Conservation (phyloP, 2,329 filamentous ascomycete species). For the Verticillium nubilum region DNA sequence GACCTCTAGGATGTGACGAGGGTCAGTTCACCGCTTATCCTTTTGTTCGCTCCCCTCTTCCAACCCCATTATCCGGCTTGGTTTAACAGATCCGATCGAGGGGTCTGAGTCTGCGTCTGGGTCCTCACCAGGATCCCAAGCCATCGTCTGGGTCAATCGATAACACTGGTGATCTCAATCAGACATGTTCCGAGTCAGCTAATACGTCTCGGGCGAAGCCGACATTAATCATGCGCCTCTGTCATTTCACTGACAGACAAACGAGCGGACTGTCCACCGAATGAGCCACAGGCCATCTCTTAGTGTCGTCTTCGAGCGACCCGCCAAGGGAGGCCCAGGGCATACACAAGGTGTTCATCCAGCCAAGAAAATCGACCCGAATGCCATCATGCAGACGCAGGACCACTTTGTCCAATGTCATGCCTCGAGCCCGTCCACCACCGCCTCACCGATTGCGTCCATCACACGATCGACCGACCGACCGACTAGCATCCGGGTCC, state of each 20-base stretch:
- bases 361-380: not conserved
- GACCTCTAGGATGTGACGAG: not conserved
- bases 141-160: not conserved
- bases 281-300: not conserved
- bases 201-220: not conserved
- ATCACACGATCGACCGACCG: not conserved
- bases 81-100: not conserved
- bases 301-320: not conserved
- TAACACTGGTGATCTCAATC: not conserved
- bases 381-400: not conserved
- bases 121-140: not conserved
- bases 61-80: not conserved
- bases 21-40: not conserved
- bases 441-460: not conserved
- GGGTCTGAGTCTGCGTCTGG: not conserved
- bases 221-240: not conserved
- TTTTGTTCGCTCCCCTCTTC: not conserved
- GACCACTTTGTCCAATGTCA: not conserved
- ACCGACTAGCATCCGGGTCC: not conserved
- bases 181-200: not conserved
- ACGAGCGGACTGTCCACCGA: not conserved
- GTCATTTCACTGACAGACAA: not conserved
- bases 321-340: not conserved
- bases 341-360: not conserved
- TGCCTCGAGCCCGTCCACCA: not conserved